Base-by-base conservation (phyloP, 345 rosid genomes). In the Orychophragmus violaceus region DNA sequence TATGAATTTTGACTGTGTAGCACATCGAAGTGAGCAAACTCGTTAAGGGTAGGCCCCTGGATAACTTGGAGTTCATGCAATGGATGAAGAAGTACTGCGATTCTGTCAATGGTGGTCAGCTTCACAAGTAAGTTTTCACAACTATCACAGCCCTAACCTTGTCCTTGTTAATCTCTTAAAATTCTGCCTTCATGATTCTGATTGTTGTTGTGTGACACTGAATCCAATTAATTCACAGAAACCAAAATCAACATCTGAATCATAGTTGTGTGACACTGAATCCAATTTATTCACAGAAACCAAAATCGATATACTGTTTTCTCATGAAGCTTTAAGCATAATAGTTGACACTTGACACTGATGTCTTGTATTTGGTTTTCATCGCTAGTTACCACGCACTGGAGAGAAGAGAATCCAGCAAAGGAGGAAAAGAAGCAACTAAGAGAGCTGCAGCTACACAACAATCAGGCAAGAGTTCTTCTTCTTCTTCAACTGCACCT, bases 31-130 rank as follows among this genome's bases (percentile, higher is more conserved):
- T 95, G 76, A 89, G 75, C 74, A 95, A 91, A 76, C 83, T 95
- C 4, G 87, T 89, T 63, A 95, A 95, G 59, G 98, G 99, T 39
- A 85, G 98, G 60, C 97, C 99, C 36, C 87, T 95, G 54, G 99
- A 95, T 60, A 95, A 95, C 73, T 71, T 95, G 88, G 99, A 91
- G 80, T 95, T 95, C 41, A 91, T 89, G 87, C 98, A 95, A 57
- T 95, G 99, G 99, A 77, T 95, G 99, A 95, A 95, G 80, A 83
- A 83, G 36, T 91, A 91, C 77, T 91, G 91, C 8, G 99, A 95
- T 80, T 84, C 98, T 50, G 83, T 87, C 1, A 81, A 82, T 11
- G 96, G 96, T 28, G 87, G 91, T 33, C 72, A 59, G 55, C 60
- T 67, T 21, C 84, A 83, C 51, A 67, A 42, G 98, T 95, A 78